A percentile compares a stretch with the other conserved stretches of the same genome.
Evolutionary conservation across 1,139 yeast species (phyloP).

Genomic region (Blastobotrys raffinosifermentans): DNA sequence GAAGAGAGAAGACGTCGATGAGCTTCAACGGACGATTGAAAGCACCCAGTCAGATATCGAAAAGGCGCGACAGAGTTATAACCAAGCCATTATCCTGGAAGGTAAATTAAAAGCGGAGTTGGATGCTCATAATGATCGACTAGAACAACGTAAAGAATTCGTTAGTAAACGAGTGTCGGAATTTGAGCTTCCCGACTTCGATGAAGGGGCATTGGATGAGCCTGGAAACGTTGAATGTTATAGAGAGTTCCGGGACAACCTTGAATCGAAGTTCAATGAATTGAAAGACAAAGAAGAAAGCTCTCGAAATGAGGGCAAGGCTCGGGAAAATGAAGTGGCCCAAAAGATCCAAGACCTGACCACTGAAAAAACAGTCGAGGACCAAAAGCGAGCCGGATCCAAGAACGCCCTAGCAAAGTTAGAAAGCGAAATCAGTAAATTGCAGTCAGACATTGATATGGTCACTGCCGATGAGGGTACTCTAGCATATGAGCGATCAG

Average conservation of each 20-base stretch:
- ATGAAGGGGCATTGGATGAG: not conserved
- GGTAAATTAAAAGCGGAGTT: conserved; percentile 55
- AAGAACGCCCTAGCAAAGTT: conserved; percentile 34
- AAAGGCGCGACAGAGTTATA: conserved; percentile 34
- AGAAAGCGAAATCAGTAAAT: conserved; percentile 31
- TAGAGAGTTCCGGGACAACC: not conserved
- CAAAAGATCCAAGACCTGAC: conserved; percentile 28
- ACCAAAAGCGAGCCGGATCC: conserved; percentile 39
- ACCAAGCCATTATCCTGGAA: conserved; percentile 43
- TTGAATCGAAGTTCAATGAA: not conserved
- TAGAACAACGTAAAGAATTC: conserved; percentile 20
- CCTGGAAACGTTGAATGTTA: not conserved
- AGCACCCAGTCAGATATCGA: conserved; percentile 23
- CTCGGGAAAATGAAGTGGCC: conserved; percentile 18
- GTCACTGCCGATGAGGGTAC: conserved; percentile 40
- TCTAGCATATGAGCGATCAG: conserved; percentile 35
- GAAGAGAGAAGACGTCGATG: conserved; percentile 28
- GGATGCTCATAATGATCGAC: conserved; percentile 34
- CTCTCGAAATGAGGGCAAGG: conserved; percentile 5
- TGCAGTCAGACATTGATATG: conserved; percentile 36
- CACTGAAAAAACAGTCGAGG: conserved; percentile 38
- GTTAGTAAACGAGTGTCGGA: conserved; percentile 18
- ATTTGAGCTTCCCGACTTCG: conserved; percentile 7
- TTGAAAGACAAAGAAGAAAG: conserved; percentile 2
- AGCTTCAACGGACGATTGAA: conserved; percentile 11